Evolutionary conservation across 2,329 filamentous ascomycete genomes (phyloP), one percentile per base, ranked within the genome.

Genomic region (Ophiocordyceps camponoti-saundersi): DNA sequence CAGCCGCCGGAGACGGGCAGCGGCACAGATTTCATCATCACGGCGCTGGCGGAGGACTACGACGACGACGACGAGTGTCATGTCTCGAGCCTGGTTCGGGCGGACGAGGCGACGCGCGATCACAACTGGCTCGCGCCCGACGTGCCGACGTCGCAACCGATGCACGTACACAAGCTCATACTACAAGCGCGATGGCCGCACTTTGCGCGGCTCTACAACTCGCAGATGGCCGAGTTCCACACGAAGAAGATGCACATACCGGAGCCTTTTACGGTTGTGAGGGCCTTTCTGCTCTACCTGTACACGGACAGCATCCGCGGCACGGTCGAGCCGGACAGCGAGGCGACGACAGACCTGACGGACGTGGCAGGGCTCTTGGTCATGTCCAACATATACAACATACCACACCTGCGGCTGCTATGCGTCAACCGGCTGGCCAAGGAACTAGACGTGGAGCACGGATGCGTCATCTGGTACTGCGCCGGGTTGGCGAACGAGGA

Each of bases 351-450:
- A 0, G 75, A 82, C 44, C 76, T 95, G 20, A 78, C 81, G 29
- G 89, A 95, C 55, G 88, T 96, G 15, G 90, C 92, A 0, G 90
- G 92, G 10, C 79, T 98, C 63, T 74, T 98, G 3, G 90, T 98
- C 52, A 93, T 98, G 85, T 88, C 88, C 42, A 95, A 96, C 61
- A 85, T 96, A 44, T 98, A 98, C 66, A 90, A 95, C 59, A 93
- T 98, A 68, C 89, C 89, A 1, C 87, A 92, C 54, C 77, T 98
- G 22, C 84, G 90, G 20, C 75, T 95, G 8, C 73, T 96, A 1
- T 95, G 90, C 60, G 85, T 96, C 47, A 90, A 95, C 59, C 79
- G 92, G 10, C 73, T 98, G 3, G 82, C 85, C 48, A 84, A 86
- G 51, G 92, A 98, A 59, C 75, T 98, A 3, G 90, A 96, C 59